Base-by-base conservation (phyloP, 106 monocot species). In the Alisma plantagoaquatica region DNA sequence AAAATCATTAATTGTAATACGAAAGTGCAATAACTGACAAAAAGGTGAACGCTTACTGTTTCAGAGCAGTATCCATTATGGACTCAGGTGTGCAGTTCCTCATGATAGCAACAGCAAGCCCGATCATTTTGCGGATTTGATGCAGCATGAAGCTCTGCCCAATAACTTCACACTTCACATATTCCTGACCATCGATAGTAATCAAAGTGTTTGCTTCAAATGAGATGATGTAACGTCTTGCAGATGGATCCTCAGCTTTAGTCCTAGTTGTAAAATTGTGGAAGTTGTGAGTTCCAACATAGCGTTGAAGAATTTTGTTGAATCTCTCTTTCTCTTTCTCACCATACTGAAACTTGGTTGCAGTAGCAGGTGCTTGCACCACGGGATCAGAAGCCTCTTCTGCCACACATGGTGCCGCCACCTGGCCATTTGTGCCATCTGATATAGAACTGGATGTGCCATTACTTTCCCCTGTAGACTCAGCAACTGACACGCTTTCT, bases 71-170 rank as follows among this genome's bases (percentile, higher is more conserved):
- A 52, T 90, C 86, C 79, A 86, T 77, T 5, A 89, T 27, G 1
- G 82, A 72, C 38, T 90, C 85, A 1, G 90, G 72, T 3, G 79
- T 65, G 28, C 85, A 90, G 51, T 79, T 75, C 70, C 98, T 76
- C 82, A 90, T 86, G 33, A 90, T 56, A 2, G 86, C 85, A 27
- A 86, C 98, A 0, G 86, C 85, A 59, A 99, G 51, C 14, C 90
- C 98, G 33, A 99, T 70, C 98, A 99, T 86, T 61, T 99, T 99
- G 29, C 98, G n/a, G 1, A 99, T 99, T 61, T 99, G 90, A 67
- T 99, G 90, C 10, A 99, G 76, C 98, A 90, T 90, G 65, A 99
- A 99, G 58, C 98, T 99, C 72, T 99, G 78, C 2, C 98, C 98
- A 22, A 99, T 60, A 26, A 99, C 85, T 77, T 82, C 82, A 49